phyloP scores from a whole-genome alignment of 257 asterid species.

The Ajuga chamaepitys region DNA sequence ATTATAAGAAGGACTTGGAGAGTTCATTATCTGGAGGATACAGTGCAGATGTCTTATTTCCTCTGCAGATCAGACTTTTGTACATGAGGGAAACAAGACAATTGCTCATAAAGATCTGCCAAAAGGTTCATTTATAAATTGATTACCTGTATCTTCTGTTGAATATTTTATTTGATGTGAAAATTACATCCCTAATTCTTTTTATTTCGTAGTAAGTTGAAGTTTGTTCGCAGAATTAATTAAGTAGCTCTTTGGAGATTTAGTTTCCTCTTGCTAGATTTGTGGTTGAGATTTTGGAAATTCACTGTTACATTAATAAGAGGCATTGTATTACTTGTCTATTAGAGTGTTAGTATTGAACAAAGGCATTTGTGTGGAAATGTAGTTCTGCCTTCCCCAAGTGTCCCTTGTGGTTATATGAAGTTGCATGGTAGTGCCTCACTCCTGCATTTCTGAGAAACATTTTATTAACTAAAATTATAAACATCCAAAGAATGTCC shows the following conservation, averaged over 20 bases:
- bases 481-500: background rate
- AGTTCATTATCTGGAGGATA: slow-evolving; percentile 27
- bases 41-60: slow-evolving; percentile 38
- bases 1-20: slow-evolving; percentile 35
- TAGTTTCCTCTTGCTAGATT: background rate
- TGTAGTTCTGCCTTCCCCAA: background rate
- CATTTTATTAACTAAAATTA: background rate
- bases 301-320: background rate
- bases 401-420: background rate
- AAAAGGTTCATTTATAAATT: slow-evolving; percentile 34
- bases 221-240: background rate
- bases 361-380: background rate
- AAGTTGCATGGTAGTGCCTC: background rate
- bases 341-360: background rate
- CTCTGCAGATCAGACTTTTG: slow-evolving; percentile 47
- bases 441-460: background rate
- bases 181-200: slow-evolving; percentile 1
- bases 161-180: background rate
- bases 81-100: slow-evolving; percentile 31
- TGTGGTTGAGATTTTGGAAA: slow-evolving; percentile 2
- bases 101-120: slow-evolving; percentile 51
- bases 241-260: background rate
- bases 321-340: background rate
- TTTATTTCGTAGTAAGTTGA: background rate
- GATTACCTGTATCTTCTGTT: slow-evolving; percentile 1